Evolutionary conservation across 768 basidiomycete species (phyloP).

Genomic region (Leccinum incarnatum): DNA sequence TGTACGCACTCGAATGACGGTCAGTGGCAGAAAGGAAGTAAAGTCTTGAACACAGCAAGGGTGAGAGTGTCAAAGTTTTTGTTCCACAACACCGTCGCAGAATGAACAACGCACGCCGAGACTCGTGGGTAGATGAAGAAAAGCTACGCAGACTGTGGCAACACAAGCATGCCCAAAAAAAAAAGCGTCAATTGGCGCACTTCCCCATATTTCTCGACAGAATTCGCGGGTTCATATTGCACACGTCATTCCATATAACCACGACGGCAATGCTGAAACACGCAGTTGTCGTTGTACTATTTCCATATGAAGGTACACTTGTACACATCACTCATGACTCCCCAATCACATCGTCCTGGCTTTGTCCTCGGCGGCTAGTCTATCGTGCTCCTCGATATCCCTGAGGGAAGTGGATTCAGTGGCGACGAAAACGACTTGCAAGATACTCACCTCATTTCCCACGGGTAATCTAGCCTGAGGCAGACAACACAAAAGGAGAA

Average conservation of each 20-base stretch:
- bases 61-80: slow-evolving; percentile 11
- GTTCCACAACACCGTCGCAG: background rate
- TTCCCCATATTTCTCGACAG: background rate
- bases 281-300: background rate
- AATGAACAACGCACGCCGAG: slow-evolving; percentile 1
- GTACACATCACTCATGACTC: background rate
- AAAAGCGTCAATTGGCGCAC: background rate
- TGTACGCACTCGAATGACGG: slow-evolving; percentile 2
- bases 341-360: slow-evolving; percentile 1
- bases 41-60: background rate
- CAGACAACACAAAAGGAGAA: slow-evolving; percentile 6
- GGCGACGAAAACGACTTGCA: background rate
- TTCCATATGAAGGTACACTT: background rate
- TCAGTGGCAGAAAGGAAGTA: background rate
- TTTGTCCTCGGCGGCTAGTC: slow-evolving; percentile 49
- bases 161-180: slow-evolving; percentile 7
- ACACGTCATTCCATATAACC: background rate
- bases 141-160: background rate
- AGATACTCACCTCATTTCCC: slow-evolving; percentile 67
- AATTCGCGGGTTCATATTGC: background rate
- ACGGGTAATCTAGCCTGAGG: slow-evolving; percentile 78
- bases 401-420: slow-evolving; percentile 33
- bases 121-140: background rate
- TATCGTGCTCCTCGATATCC: slow-evolving; percentile 76
- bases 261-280: background rate